phyloP scores from a whole-genome alignment of 371 early-diverging fungal genomes.

The Circinella umbellata region DNA sequence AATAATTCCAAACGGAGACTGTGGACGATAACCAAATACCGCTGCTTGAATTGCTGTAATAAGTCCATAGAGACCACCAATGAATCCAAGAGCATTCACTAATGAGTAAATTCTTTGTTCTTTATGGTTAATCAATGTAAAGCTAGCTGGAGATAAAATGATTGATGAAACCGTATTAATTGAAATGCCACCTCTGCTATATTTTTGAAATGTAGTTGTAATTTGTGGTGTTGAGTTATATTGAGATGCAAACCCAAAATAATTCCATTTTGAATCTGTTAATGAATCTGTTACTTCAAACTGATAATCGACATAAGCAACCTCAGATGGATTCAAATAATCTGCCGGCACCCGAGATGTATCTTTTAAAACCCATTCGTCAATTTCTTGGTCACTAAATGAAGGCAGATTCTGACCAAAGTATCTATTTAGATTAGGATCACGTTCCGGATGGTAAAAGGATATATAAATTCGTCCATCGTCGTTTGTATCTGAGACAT shows the following conservation, averaged over 20 bases:
- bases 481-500: no score
- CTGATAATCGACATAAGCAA: conserved; percentile 13
- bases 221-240: conserved; percentile 24
- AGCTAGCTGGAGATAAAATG: no score
- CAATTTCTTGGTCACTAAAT: no score
- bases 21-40: conserved; percentile 44
- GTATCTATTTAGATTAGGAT: no score
- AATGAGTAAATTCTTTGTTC: conserved; percentile 35
- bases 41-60: conserved; percentile 33
- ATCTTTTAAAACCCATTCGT: no score
- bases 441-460: no score
- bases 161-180: no score
- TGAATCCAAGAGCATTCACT: conserved; percentile 29
- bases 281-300: conserved; percentile 21
- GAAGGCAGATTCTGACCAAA: no score
- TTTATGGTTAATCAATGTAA: neutral
- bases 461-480: no score
- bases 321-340: no score
- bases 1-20: conserved; percentile 40
- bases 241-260: conserved; percentile 26
- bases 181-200: no score
- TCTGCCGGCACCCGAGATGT: no score
- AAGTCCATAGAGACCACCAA: conserved; percentile 41
- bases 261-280: conserved; percentile 25
- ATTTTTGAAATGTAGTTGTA: neutral